These are phyloP conservation scores for Acorus gramineus DNA, from an alignment of 106 monocot genomes.

Conservation along the genomic window DNA sequence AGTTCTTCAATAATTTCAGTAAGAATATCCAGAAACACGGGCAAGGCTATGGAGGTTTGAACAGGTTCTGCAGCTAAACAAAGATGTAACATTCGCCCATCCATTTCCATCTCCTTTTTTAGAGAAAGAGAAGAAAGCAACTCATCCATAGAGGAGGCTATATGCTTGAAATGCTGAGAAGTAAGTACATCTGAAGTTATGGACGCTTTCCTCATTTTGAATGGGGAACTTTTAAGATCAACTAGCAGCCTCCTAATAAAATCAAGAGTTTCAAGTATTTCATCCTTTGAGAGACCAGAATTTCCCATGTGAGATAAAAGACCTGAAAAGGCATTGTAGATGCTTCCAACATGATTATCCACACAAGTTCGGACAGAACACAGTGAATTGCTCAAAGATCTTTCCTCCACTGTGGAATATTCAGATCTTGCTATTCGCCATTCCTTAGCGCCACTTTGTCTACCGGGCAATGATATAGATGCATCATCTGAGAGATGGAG, in stretches of 20 bases:
- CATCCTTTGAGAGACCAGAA: slow-evolving; percentile 22
- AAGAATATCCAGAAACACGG: slow-evolving; percentile 61
- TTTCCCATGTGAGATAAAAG: slow-evolving; percentile 24
- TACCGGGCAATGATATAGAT: slow-evolving; percentile 61
- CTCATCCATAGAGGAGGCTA: slow-evolving; percentile 20
- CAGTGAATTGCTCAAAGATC: slow-evolving; percentile 33
- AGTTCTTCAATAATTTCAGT: slow-evolving; percentile 47
- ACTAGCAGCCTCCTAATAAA: slow-evolving; percentile 40
- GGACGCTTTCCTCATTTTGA: slow-evolving; percentile 35
- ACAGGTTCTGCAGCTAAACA: slow-evolving; percentile 47
- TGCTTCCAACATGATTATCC: slow-evolving; percentile 58
- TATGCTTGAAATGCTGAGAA: slow-evolving; percentile 21
- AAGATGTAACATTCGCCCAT: slow-evolving; percentile 25
- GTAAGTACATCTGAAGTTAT: slow-evolving; percentile 17
- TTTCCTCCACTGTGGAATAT: slow-evolving; percentile 33
- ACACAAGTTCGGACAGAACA: slow-evolving; percentile 58
- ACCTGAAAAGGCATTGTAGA: slow-evolving; percentile 44
- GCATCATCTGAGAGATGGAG: slow-evolving; percentile 26
- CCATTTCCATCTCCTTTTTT: slow-evolving; percentile 30
- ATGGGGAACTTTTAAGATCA: slow-evolving; percentile 44
- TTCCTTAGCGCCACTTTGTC: slow-evolving; percentile 77
- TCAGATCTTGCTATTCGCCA: slow-evolving; percentile 81
- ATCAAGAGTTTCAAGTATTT: slow-evolving; percentile 28
- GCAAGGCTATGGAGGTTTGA: slow-evolving; percentile 71
- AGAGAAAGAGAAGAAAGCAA: slow-evolving; percentile 60